These are phyloP conservation scores for Russula vinacea DNA, from an alignment of 768 basidiomycete species.

Conservation along the genomic window DNA sequence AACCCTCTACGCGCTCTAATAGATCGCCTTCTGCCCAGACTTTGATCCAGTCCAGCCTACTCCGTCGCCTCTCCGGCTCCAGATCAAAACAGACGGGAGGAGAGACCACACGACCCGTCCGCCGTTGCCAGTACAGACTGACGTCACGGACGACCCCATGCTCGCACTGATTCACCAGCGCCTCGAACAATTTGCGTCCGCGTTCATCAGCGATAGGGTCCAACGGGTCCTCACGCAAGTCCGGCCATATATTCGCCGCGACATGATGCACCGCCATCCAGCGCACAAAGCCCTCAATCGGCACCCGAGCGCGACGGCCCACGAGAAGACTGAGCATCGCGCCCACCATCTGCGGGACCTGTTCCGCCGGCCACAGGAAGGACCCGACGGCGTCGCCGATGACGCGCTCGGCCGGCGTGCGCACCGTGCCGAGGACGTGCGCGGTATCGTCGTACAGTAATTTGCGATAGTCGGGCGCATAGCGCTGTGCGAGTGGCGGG, in stretches of 20 bases:
- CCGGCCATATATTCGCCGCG: constrained; percentile 70
- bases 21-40: constrained; percentile 29
- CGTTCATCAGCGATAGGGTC: constrained; percentile 36
- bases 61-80: constrained; percentile 22
- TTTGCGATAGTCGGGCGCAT: constrained; percentile 78
- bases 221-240: constrained; percentile 38
- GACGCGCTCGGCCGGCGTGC: constrained; percentile 49
- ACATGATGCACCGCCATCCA: constrained; percentile 77
- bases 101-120: constrained; percentile 39
- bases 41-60: constrained; percentile 32
- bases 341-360: constrained; percentile 55
- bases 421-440: constrained; percentile 61
- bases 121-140: constrained; percentile 53
- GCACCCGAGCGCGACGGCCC: constrained; percentile 32
- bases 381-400: constrained; percentile 52
- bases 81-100: constrained; percentile 53
- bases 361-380: constrained; percentile 72
- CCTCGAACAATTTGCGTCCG: constrained; percentile 47
- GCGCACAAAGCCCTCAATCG: constrained; percentile 56
- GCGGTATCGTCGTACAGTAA: constrained; percentile 79
- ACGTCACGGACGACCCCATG: constrained; percentile 50
- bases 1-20: constrained; percentile 30
- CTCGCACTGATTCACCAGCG: constrained; percentile 51
- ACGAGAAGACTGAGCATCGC: constrained; percentile 60
- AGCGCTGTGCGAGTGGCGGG: constrained; percentile 71